Conservation (phyloP, 208 protist species). For the Herpetomonas samuelpessoai region DNA sequence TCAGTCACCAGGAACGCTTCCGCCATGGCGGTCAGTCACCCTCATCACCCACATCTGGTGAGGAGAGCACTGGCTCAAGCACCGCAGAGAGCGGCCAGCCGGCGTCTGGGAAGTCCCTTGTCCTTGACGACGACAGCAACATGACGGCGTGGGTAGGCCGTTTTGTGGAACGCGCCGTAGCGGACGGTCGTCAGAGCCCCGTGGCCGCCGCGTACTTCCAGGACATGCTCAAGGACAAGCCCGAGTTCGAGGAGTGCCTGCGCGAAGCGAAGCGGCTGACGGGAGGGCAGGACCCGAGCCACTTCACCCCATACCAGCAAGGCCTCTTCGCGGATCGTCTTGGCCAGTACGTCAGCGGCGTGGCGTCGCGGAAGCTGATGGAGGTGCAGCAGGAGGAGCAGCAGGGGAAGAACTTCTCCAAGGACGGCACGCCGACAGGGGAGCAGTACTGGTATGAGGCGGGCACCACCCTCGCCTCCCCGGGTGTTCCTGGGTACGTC, state of each 20-base stretch:
- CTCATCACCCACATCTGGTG: no score
- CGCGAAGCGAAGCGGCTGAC: constrained; percentile 55
- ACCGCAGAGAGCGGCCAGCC: no score
- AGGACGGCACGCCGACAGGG: constrained; percentile 76
- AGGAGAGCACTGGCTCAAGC: no score
- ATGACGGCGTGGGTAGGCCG: constrained; percentile 35
- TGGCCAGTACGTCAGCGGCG: constrained; percentile 40
- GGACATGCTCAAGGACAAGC: constrained; percentile 48
- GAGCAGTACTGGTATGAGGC: constrained; percentile 89
- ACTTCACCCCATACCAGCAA: constrained; percentile 68
- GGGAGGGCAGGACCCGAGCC: constrained; percentile 56
- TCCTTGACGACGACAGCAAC: constrained; percentile 17
- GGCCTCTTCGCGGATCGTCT: constrained; percentile 63
- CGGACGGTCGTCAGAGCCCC: constrained; percentile 32
- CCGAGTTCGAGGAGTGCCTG: constrained; percentile 52
- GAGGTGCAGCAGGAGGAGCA: constrained; percentile 50
- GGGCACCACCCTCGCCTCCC: constrained; percentile 56
- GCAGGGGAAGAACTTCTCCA: constrained; percentile 47
- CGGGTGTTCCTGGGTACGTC: constrained; percentile 52
- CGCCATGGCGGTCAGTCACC: no score
- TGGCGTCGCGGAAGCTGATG: constrained; percentile 55
- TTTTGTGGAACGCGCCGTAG: constrained; percentile 39
- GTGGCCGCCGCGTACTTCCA: constrained; percentile 69
- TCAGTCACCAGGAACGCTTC: no score
- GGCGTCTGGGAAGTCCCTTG: background rate